Evolutionary conservation across 2,329 filamentous ascomycete genomes (phyloP).

Genomic region (Aspergillus hiratsukae): DNA sequence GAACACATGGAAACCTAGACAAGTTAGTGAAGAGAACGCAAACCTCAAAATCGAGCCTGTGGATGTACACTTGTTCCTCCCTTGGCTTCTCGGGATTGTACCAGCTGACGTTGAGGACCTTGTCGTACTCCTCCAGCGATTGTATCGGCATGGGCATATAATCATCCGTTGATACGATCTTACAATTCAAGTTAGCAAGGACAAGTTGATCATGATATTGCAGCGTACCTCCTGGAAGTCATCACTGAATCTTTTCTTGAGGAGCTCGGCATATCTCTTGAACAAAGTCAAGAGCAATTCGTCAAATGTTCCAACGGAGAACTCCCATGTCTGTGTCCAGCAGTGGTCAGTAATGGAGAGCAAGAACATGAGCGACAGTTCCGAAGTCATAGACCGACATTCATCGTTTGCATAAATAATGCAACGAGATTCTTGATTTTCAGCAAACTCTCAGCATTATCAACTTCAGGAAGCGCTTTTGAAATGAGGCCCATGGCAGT

Average conservation of each 20-base stretch:
- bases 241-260: constrained; percentile 87
- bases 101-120: constrained; percentile 94
- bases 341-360: neutral
- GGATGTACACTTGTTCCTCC: constrained; percentile 68
- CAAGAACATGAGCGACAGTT: constrained; percentile 6
- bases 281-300: constrained; percentile 84
- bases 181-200: constrained; percentile 8
- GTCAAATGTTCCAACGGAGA: constrained; percentile 76
- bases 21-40: neutral
- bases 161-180: constrained; percentile 82
- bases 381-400: constrained; percentile 52
- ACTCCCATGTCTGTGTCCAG: constrained; percentile 69
- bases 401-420: constrained; percentile 97
- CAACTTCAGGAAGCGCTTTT: constrained; percentile 71
- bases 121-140: constrained; percentile 84
- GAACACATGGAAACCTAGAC: constrained; percentile 78
- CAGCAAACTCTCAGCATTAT: constrained; percentile 82
- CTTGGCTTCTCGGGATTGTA: constrained; percentile 77
- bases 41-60: neutral
- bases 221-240: constrained; percentile 79
- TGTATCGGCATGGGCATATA: constrained; percentile 99
- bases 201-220: neutral
- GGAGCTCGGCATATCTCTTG: constrained; percentile 84
- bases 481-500: constrained; percentile 77
- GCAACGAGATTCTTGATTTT: constrained; percentile 92